Evolutionary conservation across 2,329 filamentous ascomycete genomes (phyloP).

Genomic region (Gliomastix tumulicola): DNA sequence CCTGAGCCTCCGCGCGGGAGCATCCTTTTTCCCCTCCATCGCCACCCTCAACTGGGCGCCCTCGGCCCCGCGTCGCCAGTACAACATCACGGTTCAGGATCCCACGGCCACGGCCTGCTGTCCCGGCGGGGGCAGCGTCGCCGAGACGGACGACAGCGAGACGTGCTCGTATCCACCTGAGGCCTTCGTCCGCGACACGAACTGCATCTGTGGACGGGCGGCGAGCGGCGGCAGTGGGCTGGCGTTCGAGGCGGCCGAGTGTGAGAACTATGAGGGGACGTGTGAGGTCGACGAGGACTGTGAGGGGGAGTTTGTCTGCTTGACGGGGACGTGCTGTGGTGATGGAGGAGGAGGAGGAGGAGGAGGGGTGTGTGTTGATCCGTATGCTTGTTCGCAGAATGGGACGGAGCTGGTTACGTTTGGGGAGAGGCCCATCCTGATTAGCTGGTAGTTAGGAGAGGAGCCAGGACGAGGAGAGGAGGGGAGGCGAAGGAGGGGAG

Average conservation of each 20-base stretch:
- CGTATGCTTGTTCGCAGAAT: slow-evolving; percentile 25
- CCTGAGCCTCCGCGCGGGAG: slow-evolving; percentile 23
- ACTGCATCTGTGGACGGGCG: slow-evolving; percentile 25
- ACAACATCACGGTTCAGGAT: slow-evolving; percentile 26
- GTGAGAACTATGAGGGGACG: slow-evolving; percentile 19
- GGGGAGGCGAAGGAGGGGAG: no score
- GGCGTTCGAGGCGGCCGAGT: slow-evolving; percentile 24
- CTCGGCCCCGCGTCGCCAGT: slow-evolving; percentile 8
- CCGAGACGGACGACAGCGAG: slow-evolving; percentile 9
- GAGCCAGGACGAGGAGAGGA: no score
- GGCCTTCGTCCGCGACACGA: slow-evolving; percentile 18
- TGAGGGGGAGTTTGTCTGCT: slow-evolving; percentile 17
- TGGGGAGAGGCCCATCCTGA: no score
- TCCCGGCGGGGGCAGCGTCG: slow-evolving; percentile 12
- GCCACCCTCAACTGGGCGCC: slow-evolving; percentile 21
- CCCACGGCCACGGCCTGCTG: slow-evolving; percentile 24
- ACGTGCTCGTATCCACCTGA: slow-evolving; percentile 20
- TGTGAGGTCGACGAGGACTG: slow-evolving; percentile 19
- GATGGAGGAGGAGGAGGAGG: no score
- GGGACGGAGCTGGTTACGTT: slow-evolving; percentile 18
- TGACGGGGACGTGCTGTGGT: slow-evolving; percentile 26
- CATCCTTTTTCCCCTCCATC: slow-evolving; percentile 16
- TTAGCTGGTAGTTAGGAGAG: no score
- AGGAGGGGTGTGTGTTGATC: slow-evolving; percentile 26
- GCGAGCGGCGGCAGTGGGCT: slow-evolving; percentile 11